Conservation (phyloP, 805 yeast genomes). For the Lipomyces yamanashiensis region DNA sequence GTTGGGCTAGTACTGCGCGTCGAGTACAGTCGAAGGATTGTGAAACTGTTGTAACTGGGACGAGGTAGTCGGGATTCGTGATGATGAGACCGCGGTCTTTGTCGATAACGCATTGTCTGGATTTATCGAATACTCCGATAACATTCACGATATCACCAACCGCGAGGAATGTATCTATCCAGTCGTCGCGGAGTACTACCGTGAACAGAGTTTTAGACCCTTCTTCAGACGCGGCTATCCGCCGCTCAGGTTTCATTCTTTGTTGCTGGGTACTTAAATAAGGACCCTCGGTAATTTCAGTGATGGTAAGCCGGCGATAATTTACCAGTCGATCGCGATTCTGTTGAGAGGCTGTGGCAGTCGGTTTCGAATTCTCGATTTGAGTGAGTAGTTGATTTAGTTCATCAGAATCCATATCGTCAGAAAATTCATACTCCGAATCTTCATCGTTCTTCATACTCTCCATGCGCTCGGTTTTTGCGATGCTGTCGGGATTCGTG, state of each 20-base stretch:
- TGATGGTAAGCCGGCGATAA: not conserved
- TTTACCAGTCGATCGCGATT: no score
- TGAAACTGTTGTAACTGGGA: constrained; percentile 82
- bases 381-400: no score
- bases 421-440: no score
- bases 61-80: constrained; percentile 79
- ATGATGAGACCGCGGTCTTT: constrained; percentile 65
- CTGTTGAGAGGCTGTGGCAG: not conserved
- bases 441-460: no score
- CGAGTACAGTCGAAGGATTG: constrained; percentile 76
- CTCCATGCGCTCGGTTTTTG: no score
- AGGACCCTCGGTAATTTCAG: constrained; percentile 2
- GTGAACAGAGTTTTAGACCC: not conserved
- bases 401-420: no score
- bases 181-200: constrained; percentile 40
- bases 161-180: constrained; percentile 39
- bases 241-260: constrained; percentile 1
- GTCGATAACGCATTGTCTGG: constrained; percentile 44
- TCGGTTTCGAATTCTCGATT: not conserved
- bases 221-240: not conserved
- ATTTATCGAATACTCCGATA: constrained; percentile 39
- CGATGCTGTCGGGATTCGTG: not conserved
- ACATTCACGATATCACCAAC: constrained; percentile 44
- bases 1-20: constrained; percentile 62
- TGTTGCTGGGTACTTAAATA: constrained; percentile 2